Conservation (phyloP, 352 stramenopile genomes). For the Globisporangium ultimum region DNA sequence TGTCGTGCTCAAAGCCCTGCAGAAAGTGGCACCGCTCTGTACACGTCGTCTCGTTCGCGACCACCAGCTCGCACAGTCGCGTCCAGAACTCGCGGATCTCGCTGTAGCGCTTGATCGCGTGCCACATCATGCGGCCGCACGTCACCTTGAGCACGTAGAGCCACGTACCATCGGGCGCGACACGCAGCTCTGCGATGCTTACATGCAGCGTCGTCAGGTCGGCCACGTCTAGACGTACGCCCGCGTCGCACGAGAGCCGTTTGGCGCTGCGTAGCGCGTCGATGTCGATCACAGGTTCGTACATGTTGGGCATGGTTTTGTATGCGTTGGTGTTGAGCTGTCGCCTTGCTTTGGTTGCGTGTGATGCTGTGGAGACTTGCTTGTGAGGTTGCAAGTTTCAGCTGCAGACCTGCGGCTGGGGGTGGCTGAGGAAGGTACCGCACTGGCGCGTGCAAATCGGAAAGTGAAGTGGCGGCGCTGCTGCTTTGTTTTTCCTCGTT, state of each 20-base stretch:
- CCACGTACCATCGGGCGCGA: constrained; percentile 57
- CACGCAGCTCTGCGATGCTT: constrained; percentile 48
- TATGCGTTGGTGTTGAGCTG: neutral
- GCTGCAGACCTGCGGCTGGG: no score
- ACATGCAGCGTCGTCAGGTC: constrained; percentile 59
- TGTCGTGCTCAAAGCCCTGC: constrained; percentile 57
- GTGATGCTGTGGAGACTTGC: no score
- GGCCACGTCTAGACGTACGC: constrained; percentile 9
- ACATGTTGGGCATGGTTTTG: constrained; percentile 18
- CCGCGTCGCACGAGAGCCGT: constrained; percentile 20
- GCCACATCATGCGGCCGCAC: constrained; percentile 43
- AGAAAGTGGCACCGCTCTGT: constrained; percentile 69
- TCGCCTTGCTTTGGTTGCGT: no score
- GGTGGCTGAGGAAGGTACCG: no score
- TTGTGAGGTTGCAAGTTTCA: no score
- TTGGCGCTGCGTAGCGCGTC: constrained; percentile 23
- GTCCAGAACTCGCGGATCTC: constrained; percentile 73
- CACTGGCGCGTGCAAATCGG: neutral
- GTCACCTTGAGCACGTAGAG: constrained; percentile 63
- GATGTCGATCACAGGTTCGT: constrained; percentile 9
- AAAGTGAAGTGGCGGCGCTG: neutral
- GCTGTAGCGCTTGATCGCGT: constrained; percentile 59
- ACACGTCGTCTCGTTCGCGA: constrained; percentile 28
- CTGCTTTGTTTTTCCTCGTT: neutral
- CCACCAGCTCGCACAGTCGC: constrained; percentile 32